Evolutionary conservation across 192 early-diverging fungal species (phyloP).

Genomic region (Powellomyces hirtus): DNA sequence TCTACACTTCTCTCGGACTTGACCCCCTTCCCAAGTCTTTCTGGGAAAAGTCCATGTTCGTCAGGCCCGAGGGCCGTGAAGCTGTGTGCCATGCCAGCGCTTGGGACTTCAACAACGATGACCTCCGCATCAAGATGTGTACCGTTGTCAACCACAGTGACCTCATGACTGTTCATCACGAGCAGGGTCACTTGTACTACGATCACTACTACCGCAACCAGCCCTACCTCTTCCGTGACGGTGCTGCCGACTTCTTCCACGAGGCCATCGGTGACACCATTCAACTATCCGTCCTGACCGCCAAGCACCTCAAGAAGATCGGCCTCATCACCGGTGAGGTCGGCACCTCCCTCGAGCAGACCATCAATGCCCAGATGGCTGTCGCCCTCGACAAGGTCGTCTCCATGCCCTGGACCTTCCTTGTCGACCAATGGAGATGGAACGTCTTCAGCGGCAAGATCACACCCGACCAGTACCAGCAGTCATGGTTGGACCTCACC

Average conservation of each 20-base stretch:
- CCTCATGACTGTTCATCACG: conserved; percentile 35
- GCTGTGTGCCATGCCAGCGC: conserved; percentile 35
- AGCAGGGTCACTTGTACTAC: conserved; percentile 41
- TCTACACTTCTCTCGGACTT: conserved; percentile 33
- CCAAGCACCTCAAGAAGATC: conserved; percentile 30
- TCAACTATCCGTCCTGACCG: conserved; percentile 17
- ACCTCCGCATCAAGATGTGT: conserved; percentile 41
- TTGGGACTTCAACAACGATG: conserved; percentile 34
- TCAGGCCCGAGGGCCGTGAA: conserved; percentile 22
- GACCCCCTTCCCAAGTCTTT: conserved; percentile 19
- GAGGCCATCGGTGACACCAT: conserved; percentile 34
- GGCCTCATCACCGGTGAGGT: conserved; percentile 22
- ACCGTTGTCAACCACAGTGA: conserved; percentile 25
- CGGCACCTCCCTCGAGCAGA: conserved; percentile 5
- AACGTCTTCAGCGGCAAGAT: conserved; percentile 18
- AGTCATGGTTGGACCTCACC: conserved; percentile 17
- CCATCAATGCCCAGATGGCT: conserved; percentile 34
- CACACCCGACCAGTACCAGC: conserved; percentile 27
- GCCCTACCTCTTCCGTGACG: conserved; percentile 23
- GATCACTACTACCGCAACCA: conserved; percentile 29
- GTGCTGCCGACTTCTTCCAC: conserved; percentile 37
- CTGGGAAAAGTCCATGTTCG: conserved; percentile 34
- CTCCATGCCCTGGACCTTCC: conserved; percentile 26
- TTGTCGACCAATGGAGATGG: conserved; percentile 39
- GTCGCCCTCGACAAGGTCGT: conserved; percentile 35